Evolutionary conservation across 768 basidiomycete genomes (phyloP), one percentile per base, ranked within the genome.

Genomic region (Mycena polygramma): DNA sequence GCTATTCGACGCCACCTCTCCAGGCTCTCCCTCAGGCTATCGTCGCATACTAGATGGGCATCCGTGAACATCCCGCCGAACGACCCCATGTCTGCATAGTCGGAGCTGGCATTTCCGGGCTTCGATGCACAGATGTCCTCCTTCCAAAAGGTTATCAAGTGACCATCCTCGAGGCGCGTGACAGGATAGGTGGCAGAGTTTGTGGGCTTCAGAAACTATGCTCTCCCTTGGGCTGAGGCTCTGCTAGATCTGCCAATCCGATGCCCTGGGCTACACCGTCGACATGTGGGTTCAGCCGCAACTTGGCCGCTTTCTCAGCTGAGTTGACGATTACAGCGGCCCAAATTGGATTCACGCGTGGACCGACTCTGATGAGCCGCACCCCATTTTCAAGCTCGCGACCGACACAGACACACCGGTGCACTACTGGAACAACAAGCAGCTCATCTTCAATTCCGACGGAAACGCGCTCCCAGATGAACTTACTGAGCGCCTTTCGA

Each of bases 121-220:
- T 75, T 15, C 69, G 74, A 45, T 73, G 71, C 24, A 69, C 74
- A 8, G 64, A 69, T 58, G 52, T 70, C 22, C 74, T 73, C n/a
- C 70, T 73, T 22, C 59, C 69, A 36, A 53, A 59, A 41, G 71
- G 71, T 37, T 69, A 70, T 35, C 57, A 69, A 55, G 74, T 75
- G 15, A 72, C 71, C 20, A 71, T 75, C 41, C 66, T 75, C 39
- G 74, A 75, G 57, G 74, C 74, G n/a, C 68, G 74, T 46, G 66
- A 75, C 54, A 52, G 74, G 57, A 75, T 75, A 49, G 74, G 74
- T 39, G 74, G 74, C 30, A 72, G 73, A 57, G 73, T 74, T 54
- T 22, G 63, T 69, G 30, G 41, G 41, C 39, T 61, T 52, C 14
- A 61, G 46, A n/a, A 11, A 11, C 46, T 57, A 22, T 45, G 58